phyloP scores from a whole-genome alignment of 192 early-diverging fungal species.

The Rhizoclosmatium globosum region DNA sequence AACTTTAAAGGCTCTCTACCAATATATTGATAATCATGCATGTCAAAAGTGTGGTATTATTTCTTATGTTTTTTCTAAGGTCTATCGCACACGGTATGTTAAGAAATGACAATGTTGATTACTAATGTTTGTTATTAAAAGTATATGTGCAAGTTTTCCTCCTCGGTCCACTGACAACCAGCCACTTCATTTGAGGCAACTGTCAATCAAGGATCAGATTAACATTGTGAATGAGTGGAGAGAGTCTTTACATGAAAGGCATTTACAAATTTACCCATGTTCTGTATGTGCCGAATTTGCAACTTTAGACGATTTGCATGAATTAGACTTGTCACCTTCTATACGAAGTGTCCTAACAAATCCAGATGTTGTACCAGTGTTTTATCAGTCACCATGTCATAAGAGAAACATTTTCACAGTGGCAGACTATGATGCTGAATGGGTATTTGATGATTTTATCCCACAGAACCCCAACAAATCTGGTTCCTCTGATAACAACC shows the following conservation, averaged over 20 bases:
- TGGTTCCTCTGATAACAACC: not conserved
- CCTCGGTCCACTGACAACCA: too few species aligned
- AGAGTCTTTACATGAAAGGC: not conserved
- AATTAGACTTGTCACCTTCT: not conserved
- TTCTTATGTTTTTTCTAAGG: too few species aligned
- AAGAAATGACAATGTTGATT: too few species aligned
- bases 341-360: not conserved
- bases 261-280: not conserved
- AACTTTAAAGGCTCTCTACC: too few species aligned
- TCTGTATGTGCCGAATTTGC: not conserved
- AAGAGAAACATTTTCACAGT: not conserved
- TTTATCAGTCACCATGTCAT: not conserved
- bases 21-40: too few species aligned
- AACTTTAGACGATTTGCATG: not conserved
- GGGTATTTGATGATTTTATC: not conserved
- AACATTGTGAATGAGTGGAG: not conserved
- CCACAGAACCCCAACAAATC: not conserved
- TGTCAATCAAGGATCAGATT: too few species aligned
- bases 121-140: too few species aligned
- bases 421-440: not conserved
- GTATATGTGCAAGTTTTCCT: too few species aligned
- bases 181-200: too few species aligned
- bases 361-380: not conserved
- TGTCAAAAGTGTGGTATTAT: too few species aligned
- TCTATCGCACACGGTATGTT: too few species aligned